These are phyloP conservation scores for Termitomyces sp. DNA, from an alignment of 768 basidiomycete species.

Conservation along the genomic window DNA sequence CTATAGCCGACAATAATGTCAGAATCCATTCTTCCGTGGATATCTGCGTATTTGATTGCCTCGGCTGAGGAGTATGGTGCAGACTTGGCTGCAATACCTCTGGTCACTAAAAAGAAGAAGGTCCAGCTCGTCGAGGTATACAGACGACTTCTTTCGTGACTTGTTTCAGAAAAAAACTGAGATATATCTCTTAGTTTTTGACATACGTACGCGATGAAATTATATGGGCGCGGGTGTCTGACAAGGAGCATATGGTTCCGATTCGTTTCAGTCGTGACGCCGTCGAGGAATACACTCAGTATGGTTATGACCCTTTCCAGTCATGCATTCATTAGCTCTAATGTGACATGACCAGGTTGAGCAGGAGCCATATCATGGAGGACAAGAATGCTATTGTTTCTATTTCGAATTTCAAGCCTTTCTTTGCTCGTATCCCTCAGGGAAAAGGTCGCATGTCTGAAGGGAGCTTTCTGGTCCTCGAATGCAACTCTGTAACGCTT, in stretches of 20 bases:
- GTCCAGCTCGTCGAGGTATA: conserved; percentile 56
- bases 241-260: conserved; percentile 44
- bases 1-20: conserved; percentile 21
- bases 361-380: conserved; percentile 34
- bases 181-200: conserved; percentile 39
- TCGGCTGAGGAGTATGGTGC: conserved; percentile 49
- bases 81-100: conserved; percentile 29
- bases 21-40: conserved; percentile 46
- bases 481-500: conserved; percentile 37
- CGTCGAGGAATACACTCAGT: conserved; percentile 35
- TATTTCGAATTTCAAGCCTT: conserved; percentile 44
- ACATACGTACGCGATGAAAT: conserved; percentile 41
- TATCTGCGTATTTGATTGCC: conserved; percentile 42
- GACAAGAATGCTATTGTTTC: conserved; percentile 39
- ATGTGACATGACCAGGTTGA: conserved; percentile 6
- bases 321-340: too few species aligned
- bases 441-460: conserved; percentile 34
- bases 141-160: neutral
- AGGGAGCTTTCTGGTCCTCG: conserved; percentile 41
- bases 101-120: conserved; percentile 28
- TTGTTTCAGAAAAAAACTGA: neutral
- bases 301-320: conserved; percentile 8
- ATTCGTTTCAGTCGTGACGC: conserved; percentile 52
- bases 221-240: conserved; percentile 62
- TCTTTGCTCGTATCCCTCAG: conserved; percentile 48